Evolutionary conservation across 371 early-diverging fungal genomes (phyloP).

Genomic region (Chytridium lagenaria): DNA sequence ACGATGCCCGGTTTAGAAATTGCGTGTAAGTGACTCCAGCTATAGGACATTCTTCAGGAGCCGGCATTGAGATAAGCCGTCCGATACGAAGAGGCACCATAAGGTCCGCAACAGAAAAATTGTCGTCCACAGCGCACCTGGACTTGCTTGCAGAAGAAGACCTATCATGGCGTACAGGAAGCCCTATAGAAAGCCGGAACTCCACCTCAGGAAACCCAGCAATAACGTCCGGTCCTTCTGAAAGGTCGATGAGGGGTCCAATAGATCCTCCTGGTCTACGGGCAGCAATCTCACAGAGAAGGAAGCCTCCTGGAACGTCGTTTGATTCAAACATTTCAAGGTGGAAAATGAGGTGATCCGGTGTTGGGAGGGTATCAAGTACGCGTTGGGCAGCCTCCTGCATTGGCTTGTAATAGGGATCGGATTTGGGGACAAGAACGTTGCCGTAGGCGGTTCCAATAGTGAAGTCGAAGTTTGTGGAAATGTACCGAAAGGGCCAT

Average conservation of each 20-base stretch:
- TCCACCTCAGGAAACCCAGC: slow-evolving; percentile 46
- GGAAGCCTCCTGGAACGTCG: slow-evolving; percentile 12
- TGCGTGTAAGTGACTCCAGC: slow-evolving; percentile 29
- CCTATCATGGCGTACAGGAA: slow-evolving; percentile 32
- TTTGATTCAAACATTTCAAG: slow-evolving; percentile 47
- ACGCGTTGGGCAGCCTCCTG: slow-evolving; percentile 35
- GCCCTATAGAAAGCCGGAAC: slow-evolving; percentile 44
- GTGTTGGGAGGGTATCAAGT: slow-evolving; percentile 36
- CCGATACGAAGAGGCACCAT: slow-evolving; percentile 46
- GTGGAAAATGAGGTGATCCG: slow-evolving; percentile 47
- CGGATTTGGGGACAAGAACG: slow-evolving; percentile 38
- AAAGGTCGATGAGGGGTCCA: slow-evolving; percentile 38
- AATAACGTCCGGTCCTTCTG: slow-evolving; percentile 26
- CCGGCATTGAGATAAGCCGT: slow-evolving; percentile 36
- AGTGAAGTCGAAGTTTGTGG: slow-evolving; percentile 52
- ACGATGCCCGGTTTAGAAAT: slow-evolving; percentile 37
- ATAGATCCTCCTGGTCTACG: slow-evolving; percentile 50
- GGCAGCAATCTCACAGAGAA: slow-evolving; percentile 54
- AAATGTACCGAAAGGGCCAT: slow-evolving; percentile 52
- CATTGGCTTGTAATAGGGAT: slow-evolving; percentile 27
- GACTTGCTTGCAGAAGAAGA: not conserved
- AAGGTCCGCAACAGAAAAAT: slow-evolving; percentile 43
- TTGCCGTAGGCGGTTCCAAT: slow-evolving; percentile 53
- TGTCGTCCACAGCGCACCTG: not conserved
- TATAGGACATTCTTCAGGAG: slow-evolving; percentile 29